phyloP scores from a whole-genome alignment of 2,329 filamentous ascomycete species.

The Sclerotinia subarctica region DNA sequence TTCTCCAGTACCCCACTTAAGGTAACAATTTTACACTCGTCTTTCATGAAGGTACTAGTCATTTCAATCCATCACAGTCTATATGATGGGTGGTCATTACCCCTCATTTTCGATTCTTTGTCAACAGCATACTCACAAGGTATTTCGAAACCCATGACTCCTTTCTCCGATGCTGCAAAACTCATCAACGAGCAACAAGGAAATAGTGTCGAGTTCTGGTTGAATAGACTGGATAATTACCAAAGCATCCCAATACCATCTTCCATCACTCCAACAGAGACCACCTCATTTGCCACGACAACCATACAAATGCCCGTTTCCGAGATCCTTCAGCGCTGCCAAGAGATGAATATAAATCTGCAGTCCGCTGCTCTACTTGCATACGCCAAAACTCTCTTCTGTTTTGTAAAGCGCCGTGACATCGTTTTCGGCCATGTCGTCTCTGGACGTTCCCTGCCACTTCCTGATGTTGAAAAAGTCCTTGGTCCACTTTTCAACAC shows the following conservation, averaged over 20 bases:
- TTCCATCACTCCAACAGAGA: background rate
- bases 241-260: background rate
- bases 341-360: constrained; percentile 5
- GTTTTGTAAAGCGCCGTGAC: constrained; percentile 43
- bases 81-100: constrained; percentile 52
- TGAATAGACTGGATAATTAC: background rate
- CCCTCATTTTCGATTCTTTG: constrained; percentile 31
- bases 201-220: constrained; percentile 9
- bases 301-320: constrained; percentile 1
- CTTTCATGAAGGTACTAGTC: constrained; percentile 42
- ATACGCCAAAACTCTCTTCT: constrained; percentile 7
- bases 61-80: constrained; percentile 54
- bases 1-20: constrained; percentile 7
- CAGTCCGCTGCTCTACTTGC: constrained; percentile 8
- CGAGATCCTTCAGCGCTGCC: background rate
- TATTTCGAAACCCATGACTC: background rate
- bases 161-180: constrained; percentile 1
- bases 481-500: constrained; percentile 36
- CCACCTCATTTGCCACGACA: background rate
- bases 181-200: constrained; percentile 1
- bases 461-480: constrained; percentile 35
- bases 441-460: constrained; percentile 39
- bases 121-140: background rate
- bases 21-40: background rate
- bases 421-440: constrained; percentile 42